phyloP scores from a whole-genome alignment of 1,139 yeast species.

The Hanseniaspora uvarum region DNA sequence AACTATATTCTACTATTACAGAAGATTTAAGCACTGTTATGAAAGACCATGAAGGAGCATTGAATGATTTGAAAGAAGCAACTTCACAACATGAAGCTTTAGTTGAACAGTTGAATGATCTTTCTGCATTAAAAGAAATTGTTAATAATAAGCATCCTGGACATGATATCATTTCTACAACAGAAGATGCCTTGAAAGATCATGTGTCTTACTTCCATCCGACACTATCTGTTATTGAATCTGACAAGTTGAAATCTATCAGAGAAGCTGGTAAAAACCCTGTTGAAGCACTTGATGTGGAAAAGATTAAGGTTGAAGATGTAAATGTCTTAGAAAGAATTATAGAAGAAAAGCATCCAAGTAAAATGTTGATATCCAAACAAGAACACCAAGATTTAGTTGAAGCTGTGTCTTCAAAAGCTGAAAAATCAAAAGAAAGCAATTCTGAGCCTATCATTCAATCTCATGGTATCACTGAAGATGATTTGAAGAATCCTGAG shows the following conservation, averaged over 20 bases:
- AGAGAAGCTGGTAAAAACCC: not conserved
- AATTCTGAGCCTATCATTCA: not conserved
- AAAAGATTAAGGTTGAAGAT: not conserved
- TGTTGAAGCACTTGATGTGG: not conserved
- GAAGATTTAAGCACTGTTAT: not conserved
- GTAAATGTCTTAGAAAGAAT: not conserved
- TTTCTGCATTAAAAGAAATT: not conserved
- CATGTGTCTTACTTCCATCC: not conserved
- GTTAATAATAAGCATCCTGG: not conserved
- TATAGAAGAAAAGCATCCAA: conserved; percentile 4
- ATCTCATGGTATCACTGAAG: not conserved
- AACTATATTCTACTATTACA: not conserved
- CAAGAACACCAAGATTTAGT: not conserved
- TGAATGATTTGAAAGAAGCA: not conserved
- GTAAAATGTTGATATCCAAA: not conserved
- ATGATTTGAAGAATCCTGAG: conserved; percentile 1
- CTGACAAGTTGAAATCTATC: not conserved
- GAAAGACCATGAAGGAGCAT: not conserved
- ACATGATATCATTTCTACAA: not conserved
- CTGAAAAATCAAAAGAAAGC: not conserved
- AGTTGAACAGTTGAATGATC: not conserved
- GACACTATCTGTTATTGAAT: not conserved
- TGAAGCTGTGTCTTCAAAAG: not conserved
- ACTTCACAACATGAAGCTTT: not conserved
- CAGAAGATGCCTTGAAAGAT: not conserved